Evolutionary conservation across 495 filamentous ascomycete genomes (phyloP).

Genomic region (Penicillium atrosanguineum): DNA sequence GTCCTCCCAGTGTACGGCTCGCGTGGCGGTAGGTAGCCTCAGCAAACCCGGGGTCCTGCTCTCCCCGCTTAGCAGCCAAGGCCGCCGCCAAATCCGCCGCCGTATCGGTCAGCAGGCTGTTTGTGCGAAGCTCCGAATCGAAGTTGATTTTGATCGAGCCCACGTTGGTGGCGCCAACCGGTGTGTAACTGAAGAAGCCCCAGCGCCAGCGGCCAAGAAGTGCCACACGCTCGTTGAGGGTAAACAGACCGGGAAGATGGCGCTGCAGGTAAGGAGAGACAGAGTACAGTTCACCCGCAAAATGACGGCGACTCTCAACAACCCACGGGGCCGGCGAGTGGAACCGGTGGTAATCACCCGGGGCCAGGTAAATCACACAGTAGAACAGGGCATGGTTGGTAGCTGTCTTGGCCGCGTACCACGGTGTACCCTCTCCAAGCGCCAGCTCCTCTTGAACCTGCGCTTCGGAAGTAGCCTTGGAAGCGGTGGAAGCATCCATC

Average conservation of each 20-base stretch:
- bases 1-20: slow-evolving; percentile 72
- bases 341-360: slow-evolving; percentile 98
- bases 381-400: slow-evolving; percentile 76
- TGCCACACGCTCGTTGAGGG: slow-evolving; percentile 93
- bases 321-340: slow-evolving; percentile 95
- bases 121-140: slow-evolving; percentile 90
- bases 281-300: slow-evolving; percentile 92
- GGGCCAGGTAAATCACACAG: slow-evolving; percentile 94
- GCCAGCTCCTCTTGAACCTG: slow-evolving; percentile 84
- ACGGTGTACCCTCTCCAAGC: slow-evolving; percentile 62
- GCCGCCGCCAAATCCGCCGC: slow-evolving; percentile 79
- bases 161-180: slow-evolving; percentile 98
- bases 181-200: slow-evolving; percentile 95
- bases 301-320: slow-evolving; percentile 85
- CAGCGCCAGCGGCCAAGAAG: slow-evolving; percentile 91
- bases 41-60: slow-evolving; percentile 79
- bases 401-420: slow-evolving; percentile 71
- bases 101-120: slow-evolving; percentile 85
- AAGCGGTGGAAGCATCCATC: slow-evolving; percentile 62
- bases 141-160: slow-evolving; percentile 98
- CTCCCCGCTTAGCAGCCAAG: slow-evolving; percentile 68
- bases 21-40: slow-evolving; percentile 87
- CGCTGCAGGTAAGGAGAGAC: slow-evolving; percentile 93
- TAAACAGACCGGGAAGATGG: slow-evolving; percentile 89
- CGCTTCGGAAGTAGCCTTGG: slow-evolving; percentile 66